Conservation (phyloP, 148 eudicot genomes). For the Spergularia marina region DNA sequence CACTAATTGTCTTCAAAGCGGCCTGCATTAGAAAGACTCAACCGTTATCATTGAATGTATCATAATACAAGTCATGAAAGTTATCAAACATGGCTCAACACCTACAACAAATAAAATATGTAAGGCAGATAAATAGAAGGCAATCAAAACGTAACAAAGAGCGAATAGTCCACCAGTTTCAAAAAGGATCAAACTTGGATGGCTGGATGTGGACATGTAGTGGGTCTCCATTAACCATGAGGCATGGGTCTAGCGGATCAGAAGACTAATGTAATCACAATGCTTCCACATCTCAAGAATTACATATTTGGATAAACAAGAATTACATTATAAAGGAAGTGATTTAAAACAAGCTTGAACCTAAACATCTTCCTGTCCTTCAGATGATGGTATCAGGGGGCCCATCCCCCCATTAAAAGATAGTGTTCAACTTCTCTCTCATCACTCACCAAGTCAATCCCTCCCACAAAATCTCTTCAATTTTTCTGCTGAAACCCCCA, state of each 20-base stretch:
- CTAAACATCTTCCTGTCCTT: neutral
- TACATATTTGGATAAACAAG: neutral
- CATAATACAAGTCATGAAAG: neutral
- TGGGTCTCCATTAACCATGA: neutral
- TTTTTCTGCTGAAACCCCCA: too few species aligned
- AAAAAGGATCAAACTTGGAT: neutral
- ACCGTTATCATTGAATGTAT: slow-evolving; percentile 9
- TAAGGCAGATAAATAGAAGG: neutral
- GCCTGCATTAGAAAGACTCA: slow-evolving; percentile 55
- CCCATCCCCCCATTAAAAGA: neutral
- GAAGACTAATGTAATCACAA: neutral
- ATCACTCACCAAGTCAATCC: too few species aligned
- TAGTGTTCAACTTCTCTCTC: neutral
- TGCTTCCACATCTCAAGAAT: neutral
- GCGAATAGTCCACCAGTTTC: neutral
- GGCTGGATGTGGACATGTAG: too few species aligned
- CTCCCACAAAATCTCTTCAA: too few species aligned
- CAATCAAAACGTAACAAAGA: neutral
- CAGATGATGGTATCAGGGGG: neutral
- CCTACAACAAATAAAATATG: neutral
- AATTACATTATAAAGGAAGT: neutral
- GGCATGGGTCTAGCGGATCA: neutral
- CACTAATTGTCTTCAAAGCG: slow-evolving; percentile 82
- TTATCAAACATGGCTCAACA: too few species aligned
- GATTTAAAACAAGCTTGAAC: neutral